Percentiles rank a stretch among this genome's conserved stretches.
phyloP scores from a whole-genome alignment of 2,329 filamentous ascomycete genomes.

The Monilinia fructigena region DNA sequence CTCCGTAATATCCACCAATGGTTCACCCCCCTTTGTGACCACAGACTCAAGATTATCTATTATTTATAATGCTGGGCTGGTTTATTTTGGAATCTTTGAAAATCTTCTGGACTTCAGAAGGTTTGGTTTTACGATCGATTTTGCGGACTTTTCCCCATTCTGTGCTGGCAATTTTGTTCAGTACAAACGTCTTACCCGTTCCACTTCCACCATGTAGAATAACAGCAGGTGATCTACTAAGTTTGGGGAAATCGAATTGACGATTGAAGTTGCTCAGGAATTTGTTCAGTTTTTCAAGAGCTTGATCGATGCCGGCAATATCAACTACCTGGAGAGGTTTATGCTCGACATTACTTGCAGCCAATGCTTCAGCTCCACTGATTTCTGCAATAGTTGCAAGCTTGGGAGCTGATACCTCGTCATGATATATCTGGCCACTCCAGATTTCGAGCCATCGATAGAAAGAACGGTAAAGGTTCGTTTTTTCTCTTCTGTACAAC shows the following conservation, averaged over 20 bases:
- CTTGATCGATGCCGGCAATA: conserved; percentile 66
- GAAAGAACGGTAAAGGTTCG: conserved; percentile 60
- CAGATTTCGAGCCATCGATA: conserved; percentile 51
- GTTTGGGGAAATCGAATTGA: conserved; percentile 35
- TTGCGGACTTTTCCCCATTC: conserved; percentile 70
- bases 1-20: conserved; percentile 51
- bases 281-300: conserved; percentile 64
- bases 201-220: conserved; percentile 75
- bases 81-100: conserved; percentile 68
- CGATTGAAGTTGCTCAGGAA: conserved; percentile 59
- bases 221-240: conserved; percentile 42
- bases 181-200: conserved; percentile 77
- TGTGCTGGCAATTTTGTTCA: conserved; percentile 64
- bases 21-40: conserved; percentile 58
- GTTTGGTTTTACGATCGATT: conserved; percentile 56
- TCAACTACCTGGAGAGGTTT: conserved; percentile 48
- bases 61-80: conserved; percentile 72
- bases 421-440: conserved; percentile 37
- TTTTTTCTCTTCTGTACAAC: conserved; percentile 54
- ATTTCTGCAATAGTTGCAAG: conserved; percentile 23
- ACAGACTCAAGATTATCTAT: conserved; percentile 76
- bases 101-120: conserved; percentile 59
- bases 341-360: conserved; percentile 22
- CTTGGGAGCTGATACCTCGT: conserved; percentile 35
- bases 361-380: conserved; percentile 19